Evolutionary conservation across 441 rosid genomes (phyloP), one percentile per base, ranked within the genome.

Genomic region (Raphanus hybrid): DNA sequence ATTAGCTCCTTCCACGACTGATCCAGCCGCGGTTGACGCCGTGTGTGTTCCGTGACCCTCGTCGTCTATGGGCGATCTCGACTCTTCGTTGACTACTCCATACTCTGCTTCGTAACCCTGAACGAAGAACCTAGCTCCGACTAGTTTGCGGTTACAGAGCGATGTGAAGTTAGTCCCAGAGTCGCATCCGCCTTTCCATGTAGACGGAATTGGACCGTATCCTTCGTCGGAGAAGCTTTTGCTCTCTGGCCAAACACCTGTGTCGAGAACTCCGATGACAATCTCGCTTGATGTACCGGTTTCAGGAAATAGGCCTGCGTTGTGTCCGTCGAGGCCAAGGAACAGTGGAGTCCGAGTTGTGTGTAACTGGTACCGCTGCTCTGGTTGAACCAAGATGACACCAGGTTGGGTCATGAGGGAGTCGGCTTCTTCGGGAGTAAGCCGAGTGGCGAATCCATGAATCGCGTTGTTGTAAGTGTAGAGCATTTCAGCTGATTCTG

Each of bases 311-410:
- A 80, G 8, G 60, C 83, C 78, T 9, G 83, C 72, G 69, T 59
- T 76, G 39, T 61, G 77, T 10, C 68, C 81, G 1, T 78, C 76
- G 14, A 92, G 87, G 4, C 97, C 94, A 12, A 92, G 91, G 72
- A 92, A 92, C 77, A 81, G 80, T 1, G 97, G 96, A 10, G 91
- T 83, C 1, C 94, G 95, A 65, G 97, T 92, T 0, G 91, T 90
- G 83, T 87, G 88, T 20, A 87, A 55, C 84, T 90, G 86, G 87
- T 88, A 91, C 1, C 75, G 74, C 50, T 80, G 41, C 81, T 92
- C 97, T 0, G 89, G 91, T 48, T 84, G 60, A 12, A 89, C 94
- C 0, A 88, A 72, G 79, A 92, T 81, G 70, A 85, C 83, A 58
- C 93, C 94, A 0, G 89, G 88, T n/a, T 73, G 89, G 34, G 54